A percentile compares a stretch with the other conserved stretches of the same genome.
phyloP scores from a whole-genome alignment of 306 rosid species.

The Boehmeria nivea region DNA sequence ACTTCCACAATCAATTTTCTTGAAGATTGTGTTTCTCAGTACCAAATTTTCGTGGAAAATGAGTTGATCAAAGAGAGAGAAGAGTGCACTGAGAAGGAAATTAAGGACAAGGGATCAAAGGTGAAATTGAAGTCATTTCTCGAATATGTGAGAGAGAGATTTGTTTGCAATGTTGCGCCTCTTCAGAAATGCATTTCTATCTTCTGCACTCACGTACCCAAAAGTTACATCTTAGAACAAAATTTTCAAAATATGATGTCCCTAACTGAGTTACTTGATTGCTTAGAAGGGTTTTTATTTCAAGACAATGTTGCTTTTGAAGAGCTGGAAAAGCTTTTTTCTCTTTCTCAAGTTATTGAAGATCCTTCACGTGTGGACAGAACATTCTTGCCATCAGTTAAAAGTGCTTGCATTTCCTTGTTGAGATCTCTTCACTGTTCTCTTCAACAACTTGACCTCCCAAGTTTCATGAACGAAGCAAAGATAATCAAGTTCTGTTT shows the following conservation, averaged over 20 bases:
- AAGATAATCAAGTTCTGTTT: conserved; percentile 45
- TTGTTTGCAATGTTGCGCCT: conserved; percentile 20
- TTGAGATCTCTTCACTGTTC: conserved; percentile 37
- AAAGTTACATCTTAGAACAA: conserved; percentile 31
- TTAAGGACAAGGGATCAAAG: not conserved
- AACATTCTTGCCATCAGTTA: conserved; percentile 18
- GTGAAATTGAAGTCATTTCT: conserved; percentile 37
- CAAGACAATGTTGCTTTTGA: conserved; percentile 26
- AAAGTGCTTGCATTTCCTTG: conserved; percentile 38
- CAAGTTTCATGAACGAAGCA: conserved; percentile 17
- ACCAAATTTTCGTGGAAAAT: conserved; percentile 45
- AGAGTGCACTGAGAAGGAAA: not conserved
- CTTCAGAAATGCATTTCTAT: conserved; percentile 34
- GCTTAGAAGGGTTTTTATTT: conserved; percentile 37
- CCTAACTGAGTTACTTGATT: conserved; percentile 25
- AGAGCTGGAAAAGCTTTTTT: conserved; percentile 40
- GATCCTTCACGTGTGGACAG: conserved; percentile 13
- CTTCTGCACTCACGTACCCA: conserved; percentile 49
- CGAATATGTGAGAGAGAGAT: conserved; percentile 44
- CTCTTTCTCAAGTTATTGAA: conserved; percentile 8
- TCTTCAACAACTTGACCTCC: conserved; percentile 39
- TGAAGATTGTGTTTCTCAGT: conserved; percentile 53
- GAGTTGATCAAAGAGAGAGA: conserved; percentile 20
- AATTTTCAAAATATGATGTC: conserved; percentile 27
- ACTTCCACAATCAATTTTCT: conserved; percentile 49